Evolutionary conservation across 257 asterid species (phyloP), one percentile per base, ranked within the genome.

Genomic region (Fraxinus anomala): DNA sequence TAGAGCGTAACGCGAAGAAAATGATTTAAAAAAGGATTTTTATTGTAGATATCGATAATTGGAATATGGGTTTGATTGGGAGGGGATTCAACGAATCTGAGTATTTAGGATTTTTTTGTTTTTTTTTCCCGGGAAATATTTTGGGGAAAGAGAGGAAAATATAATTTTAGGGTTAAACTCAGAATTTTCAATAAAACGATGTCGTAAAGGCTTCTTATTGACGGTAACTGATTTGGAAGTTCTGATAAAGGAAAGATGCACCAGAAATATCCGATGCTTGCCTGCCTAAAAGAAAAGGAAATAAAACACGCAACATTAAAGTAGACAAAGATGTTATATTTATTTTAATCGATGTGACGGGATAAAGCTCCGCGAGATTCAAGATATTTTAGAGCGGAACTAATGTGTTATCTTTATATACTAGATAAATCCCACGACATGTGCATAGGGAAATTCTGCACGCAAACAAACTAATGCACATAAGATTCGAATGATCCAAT

Each of bases 11-110:
- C 11, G 11, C 9, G 42, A 37, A 37, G 54, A 37, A 56, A 33
- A 30, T 6, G 79, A 36, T 9, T 70, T 40, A 73, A 80, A 80
- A 85, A 42, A 61, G 78, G 82, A 73, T 70, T 76, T 86, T 86
- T 72, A 70, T 74, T 80, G 86, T 37, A 78, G 14, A 36, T 68
- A 34, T 72, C 19, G 77, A 72, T 7, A 72, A 76, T 69, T 74
- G 34, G 40, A 40, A 5, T 9, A 65, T 23, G 34, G 79, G 78
- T 47, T 39, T 44, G 21, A 5, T 33, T 34, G 26, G 40, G 28
- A 30, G 26, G 79, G 42, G 28, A 31, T 70, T 26, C 54, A 39
- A 67, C 5, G 68, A 73, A 31, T 26, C 10, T 56, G 23, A 77
- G 42, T 6, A 33, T 33, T 33, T 33, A 33, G 36, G 69, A 47